Evolutionary conservation across 1,139 yeast species (phyloP).

Genomic region (Magnusiomyces tetraspermus): DNA sequence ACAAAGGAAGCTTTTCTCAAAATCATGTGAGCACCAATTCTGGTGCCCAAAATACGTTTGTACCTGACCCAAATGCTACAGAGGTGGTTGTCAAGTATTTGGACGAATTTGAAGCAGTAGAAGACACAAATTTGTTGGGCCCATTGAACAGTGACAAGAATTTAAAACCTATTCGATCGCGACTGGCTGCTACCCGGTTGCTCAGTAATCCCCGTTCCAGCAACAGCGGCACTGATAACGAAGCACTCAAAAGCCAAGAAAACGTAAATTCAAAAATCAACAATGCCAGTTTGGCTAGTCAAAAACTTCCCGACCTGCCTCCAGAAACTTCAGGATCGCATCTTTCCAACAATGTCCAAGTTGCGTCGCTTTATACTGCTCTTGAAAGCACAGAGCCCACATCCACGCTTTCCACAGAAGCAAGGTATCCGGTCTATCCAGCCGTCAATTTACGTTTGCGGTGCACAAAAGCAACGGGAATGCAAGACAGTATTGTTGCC

Average conservation of each 20-base stretch:
- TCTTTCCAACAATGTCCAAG: not conserved
- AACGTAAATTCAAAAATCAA: not conserved
- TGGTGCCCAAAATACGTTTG: not conserved
- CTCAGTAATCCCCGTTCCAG: not conserved
- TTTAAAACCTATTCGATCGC: slow-evolving; percentile 11
- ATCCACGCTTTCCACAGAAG: slow-evolving; percentile 8
- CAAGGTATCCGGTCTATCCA: slow-evolving; percentile 38
- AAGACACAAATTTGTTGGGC: slow-evolving; percentile 20
- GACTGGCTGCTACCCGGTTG: slow-evolving; percentile 11
- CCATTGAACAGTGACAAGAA: slow-evolving; percentile 18
- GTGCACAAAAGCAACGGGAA: slow-evolving; percentile 49
- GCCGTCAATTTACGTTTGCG: slow-evolving; percentile 48
- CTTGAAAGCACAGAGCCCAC: not conserved
- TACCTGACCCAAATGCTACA: not conserved
- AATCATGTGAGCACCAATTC: not conserved
- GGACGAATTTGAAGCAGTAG: slow-evolving; percentile 20
- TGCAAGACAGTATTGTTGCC: slow-evolving; percentile 43
- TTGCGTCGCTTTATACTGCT: not conserved
- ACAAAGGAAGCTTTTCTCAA: not conserved
- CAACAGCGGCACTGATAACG: not conserved
- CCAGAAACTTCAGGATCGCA: not conserved
- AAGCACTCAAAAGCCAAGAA: not conserved
- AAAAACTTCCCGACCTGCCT: not conserved
- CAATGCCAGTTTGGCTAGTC: not conserved
- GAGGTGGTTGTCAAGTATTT: slow-evolving; percentile 11